Evolutionary conservation across 192 early-diverging fungal genomes (phyloP), one percentile per base, ranked within the genome.

Genomic region (Backusella australiensis): DNA sequence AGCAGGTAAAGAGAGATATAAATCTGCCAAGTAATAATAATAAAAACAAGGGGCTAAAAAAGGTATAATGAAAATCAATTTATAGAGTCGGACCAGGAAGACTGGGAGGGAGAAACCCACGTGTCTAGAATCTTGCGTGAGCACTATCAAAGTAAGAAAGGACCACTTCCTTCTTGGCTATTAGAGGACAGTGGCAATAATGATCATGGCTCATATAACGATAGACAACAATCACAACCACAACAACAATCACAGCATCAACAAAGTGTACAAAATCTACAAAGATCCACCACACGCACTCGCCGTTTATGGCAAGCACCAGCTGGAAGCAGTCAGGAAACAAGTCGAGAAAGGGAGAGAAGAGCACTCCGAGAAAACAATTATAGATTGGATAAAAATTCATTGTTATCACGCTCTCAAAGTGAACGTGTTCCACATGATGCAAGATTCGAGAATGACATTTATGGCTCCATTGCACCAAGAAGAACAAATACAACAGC

Each of bases 81-180:
- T 52, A 44, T 73, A 90, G 89, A 90, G 65, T 90, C 89, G 15
- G 89, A 90, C 46, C 84, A 86, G 44, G 84, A 83, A 6, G 89
- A 85, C 63, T 76, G 79, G 69, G 86, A 90, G 70, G 87, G 85
- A 36, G 89, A 90, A 69, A 73, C 85, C 8, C 87, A 89, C 77
- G 85, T 90, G 23, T 78, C 83, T 19, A 81, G 87, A 23, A 75
- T 86, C 35, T 70, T 90, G 21, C 81, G 88, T 12, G 88, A 90
- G 39, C 73, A 86, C 59, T 73, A 81, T 39, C 84, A 88, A 34
- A 80, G 86, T 21, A 89, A 88, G 42, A 79, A 80, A 2, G 80
- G 77, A 21, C 59, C 66, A 12, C 39, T 83, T 29, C 82, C 82
- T 15, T 23, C 46, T 29, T 83, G 78, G 78, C 67, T 79, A 41